Base-by-base conservation (phyloP, 371 early-diverging fungal genomes). In the Funneliformis caledonium region DNA sequence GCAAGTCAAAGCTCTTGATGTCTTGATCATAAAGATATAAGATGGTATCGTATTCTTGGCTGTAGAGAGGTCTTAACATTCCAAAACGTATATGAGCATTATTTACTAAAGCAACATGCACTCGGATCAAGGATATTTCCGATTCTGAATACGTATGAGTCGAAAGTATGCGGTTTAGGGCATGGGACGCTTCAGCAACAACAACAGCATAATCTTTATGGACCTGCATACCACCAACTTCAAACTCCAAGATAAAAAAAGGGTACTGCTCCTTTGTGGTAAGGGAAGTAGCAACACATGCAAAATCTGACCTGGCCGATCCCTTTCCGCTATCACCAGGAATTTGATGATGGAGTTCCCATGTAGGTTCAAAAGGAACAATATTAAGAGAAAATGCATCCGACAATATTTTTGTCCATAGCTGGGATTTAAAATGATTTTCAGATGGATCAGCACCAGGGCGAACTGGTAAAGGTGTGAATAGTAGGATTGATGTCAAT, bases 161-260 rank as follows among this genome's bases (percentile, higher is more conserved):
- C n/a, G 74, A 74, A 43, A 60, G 59, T 52, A 74, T 74, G 26
- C 64, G 52, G 37, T 42, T 74, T 26, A 74, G 45, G 7, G 37
- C 59, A 74, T 74, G 45, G 16, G 43, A 7, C 2, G 74, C 59
- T 74, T 59, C 59, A 42, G 59, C 52, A 33, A 72, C 12, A 33
- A 73, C 59, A 8, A 73, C 74, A 9, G 59, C 59, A 42, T 26
- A 56, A 43, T 74, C 74, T 26, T 52, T 47, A 26, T 72, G 72
- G 26, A 72, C 33, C 19, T 74, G 45, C 33, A 74, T 0, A 52
- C 73, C 73, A 31, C 43, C 56, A 14, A 26, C 33, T 52, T 72
- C 73, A 52, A 60, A 74, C 22, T 60, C 74, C n/a, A 43, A 33
- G 16, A 50, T 86, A 64, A 84, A 86, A 47, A 85, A 84, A 10